Evolutionary conservation across 1,284 basidiomycete genomes (phyloP).

Genomic region (Boletus sp.): DNA sequence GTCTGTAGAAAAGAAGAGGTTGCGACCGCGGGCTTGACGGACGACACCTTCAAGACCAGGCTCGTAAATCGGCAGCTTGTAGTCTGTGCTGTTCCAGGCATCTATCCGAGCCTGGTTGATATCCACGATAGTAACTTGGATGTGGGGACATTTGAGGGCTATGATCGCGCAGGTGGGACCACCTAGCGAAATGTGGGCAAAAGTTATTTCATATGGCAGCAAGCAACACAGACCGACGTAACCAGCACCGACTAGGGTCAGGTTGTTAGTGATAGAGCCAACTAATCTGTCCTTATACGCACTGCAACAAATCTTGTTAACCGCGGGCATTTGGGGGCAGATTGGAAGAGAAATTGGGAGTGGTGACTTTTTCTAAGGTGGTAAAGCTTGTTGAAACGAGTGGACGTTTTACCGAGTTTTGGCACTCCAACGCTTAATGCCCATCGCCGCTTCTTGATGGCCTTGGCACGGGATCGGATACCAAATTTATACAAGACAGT

Average conservation of each 20-base stretch:
- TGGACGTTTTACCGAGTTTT: background rate
- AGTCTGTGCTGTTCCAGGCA: constrained; percentile 88
- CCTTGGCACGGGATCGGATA: background rate
- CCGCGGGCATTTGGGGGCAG: constrained; percentile 20
- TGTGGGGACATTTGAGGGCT: constrained; percentile 91
- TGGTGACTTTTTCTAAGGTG: too few relatives aligned
- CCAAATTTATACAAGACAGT: background rate
- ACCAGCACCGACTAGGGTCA: constrained; percentile 80
- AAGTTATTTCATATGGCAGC: constrained; percentile 8
- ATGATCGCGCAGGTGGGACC: constrained; percentile 95
- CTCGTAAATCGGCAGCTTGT: constrained; percentile 89
- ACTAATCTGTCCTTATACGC: constrained; percentile 36
- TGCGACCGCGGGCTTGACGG: constrained; percentile 82
- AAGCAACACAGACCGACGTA: constrained; percentile 74
- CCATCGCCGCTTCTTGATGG: background rate
- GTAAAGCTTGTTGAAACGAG: background rate
- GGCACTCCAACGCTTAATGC: background rate
- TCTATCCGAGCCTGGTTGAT: constrained; percentile 92
- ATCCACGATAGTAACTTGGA: constrained; percentile 96
- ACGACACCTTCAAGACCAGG: constrained; percentile 96
- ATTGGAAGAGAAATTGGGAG: background rate
- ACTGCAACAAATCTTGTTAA: constrained; percentile 91
- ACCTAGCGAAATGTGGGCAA: constrained; percentile 42
- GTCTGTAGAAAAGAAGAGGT: constrained; percentile 96
- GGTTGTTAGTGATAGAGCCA: constrained; percentile 7